Conservation (phyloP, 345 rosid genomes). For the Heritiera fomes region DNA sequence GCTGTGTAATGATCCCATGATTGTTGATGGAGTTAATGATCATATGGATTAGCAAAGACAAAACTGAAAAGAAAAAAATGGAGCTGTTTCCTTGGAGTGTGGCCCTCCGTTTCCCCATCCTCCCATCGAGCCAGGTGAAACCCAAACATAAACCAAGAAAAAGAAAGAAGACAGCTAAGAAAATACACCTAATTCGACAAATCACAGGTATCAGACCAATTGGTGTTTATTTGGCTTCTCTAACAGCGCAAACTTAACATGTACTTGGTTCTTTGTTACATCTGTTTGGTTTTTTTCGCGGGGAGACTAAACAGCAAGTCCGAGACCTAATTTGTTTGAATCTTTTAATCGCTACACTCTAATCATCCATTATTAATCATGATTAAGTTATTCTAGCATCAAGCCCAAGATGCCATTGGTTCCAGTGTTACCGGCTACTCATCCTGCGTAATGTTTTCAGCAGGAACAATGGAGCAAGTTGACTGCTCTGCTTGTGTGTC, state of each 20-base stretch:
- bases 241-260: background rate
- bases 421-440: slow-evolving; percentile 29
- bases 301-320: slow-evolving; percentile 33
- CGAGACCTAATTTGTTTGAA: slow-evolving; percentile 30
- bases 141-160: background rate
- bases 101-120: slow-evolving; percentile 19
- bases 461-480: background rate
- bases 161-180: slow-evolving; percentile 32
- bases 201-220: slow-evolving; percentile 24
- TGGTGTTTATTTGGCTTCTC: slow-evolving; percentile 12
- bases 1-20: slow-evolving; percentile 29
- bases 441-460: slow-evolving; percentile 16
- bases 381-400: slow-evolving; percentile 20
- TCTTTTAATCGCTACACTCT: slow-evolving; percentile 7
- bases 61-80: slow-evolving; percentile 17
- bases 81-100: slow-evolving; percentile 26
- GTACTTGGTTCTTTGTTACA: slow-evolving; percentile 13
- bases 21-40: background rate
- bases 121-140: slow-evolving; percentile 45
- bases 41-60: slow-evolving; percentile 36
- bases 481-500: no score
- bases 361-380: slow-evolving; percentile 15
- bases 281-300: slow-evolving; percentile 25
- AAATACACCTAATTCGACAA: slow-evolving; percentile 55
- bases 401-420: slow-evolving; percentile 30